These are phyloP conservation scores for Otatea glauca DNA, from an alignment of 176 grass and related monocot species.

Conservation along the genomic window DNA sequence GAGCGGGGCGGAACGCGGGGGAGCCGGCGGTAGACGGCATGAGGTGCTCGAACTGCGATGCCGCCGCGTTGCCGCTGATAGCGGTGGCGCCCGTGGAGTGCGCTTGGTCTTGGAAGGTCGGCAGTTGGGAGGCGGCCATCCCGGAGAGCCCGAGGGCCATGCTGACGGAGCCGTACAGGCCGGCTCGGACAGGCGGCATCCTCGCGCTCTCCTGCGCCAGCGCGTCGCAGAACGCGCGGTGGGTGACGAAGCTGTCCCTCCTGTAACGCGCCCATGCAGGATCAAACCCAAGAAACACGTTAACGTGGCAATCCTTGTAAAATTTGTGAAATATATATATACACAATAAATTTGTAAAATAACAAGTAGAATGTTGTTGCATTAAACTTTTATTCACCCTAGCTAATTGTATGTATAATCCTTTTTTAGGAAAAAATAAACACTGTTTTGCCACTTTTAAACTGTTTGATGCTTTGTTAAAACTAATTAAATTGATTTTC, in stretches of 20 bases:
- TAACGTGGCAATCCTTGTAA: neutral
- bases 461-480: neutral
- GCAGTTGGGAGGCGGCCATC: slow-evolving; percentile 40
- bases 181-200: slow-evolving; percentile 46
- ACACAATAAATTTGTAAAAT: neutral
- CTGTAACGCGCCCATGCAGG: slow-evolving; percentile 42
- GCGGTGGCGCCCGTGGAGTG: slow-evolving; percentile 43
- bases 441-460: neutral
- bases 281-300: neutral
- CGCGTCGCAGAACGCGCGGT: slow-evolving; percentile 87
- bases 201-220: slow-evolving; percentile 80
- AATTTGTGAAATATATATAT: too few relatives aligned
- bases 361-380: neutral
- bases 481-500: too few relatives aligned
- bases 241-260: slow-evolving; percentile 95
- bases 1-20: slow-evolving; percentile 39
- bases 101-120: slow-evolving; percentile 40
- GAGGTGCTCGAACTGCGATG: slow-evolving; percentile 62
- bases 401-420: neutral
- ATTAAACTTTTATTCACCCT: neutral
- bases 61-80: slow-evolving; percentile 30
- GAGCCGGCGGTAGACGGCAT: slow-evolving; percentile 26
- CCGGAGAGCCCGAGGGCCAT: slow-evolving; percentile 61
- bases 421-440: neutral
- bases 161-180: slow-evolving; percentile 49